Percentiles rank a stretch among this genome's conserved stretches.
Conservation (phyloP, 2,329 filamentous ascomycete species). For the Exophiala phaeomuriformis region DNA sequence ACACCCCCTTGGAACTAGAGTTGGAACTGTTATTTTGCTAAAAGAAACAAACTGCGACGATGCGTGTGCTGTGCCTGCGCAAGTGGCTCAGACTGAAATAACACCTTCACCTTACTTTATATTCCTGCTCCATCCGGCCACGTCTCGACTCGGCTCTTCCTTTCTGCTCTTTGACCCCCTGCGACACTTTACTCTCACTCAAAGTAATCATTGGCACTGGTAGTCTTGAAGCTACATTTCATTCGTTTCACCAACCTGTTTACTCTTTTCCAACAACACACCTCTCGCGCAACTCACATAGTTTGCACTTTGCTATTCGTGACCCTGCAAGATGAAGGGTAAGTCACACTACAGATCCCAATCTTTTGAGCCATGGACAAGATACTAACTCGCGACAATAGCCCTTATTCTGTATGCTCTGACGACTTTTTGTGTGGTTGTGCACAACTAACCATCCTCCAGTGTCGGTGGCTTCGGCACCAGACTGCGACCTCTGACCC, state of each 20-base stretch:
- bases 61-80: no score
- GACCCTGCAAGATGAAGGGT: slow-evolving; percentile 39
- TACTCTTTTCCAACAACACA: not conserved
- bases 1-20: no score
- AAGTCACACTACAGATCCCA: slow-evolving; percentile 24
- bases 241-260: slow-evolving; percentile 9
- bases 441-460: slow-evolving; percentile 58
- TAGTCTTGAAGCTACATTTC: slow-evolving; percentile 18
- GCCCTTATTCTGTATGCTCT: slow-evolving; percentile 24
- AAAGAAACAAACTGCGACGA: no score
- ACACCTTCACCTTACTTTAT: not conserved
- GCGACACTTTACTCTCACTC: not conserved
- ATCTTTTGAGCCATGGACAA: not conserved
- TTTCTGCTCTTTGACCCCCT: slow-evolving; percentile 18
- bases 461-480: slow-evolving; percentile 98
- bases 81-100: no score
- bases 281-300: not conserved
- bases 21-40: no score
- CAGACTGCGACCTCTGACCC: slow-evolving; percentile 89
- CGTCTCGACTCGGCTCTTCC: not conserved
- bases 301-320: not conserved
- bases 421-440: slow-evolving; percentile 7
- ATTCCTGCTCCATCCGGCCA: not conserved
- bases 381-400: slow-evolving; percentile 11
- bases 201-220: not conserved